Conservation (phyloP, 352 stramenopile species). For the Pythium oligandrum region DNA sequence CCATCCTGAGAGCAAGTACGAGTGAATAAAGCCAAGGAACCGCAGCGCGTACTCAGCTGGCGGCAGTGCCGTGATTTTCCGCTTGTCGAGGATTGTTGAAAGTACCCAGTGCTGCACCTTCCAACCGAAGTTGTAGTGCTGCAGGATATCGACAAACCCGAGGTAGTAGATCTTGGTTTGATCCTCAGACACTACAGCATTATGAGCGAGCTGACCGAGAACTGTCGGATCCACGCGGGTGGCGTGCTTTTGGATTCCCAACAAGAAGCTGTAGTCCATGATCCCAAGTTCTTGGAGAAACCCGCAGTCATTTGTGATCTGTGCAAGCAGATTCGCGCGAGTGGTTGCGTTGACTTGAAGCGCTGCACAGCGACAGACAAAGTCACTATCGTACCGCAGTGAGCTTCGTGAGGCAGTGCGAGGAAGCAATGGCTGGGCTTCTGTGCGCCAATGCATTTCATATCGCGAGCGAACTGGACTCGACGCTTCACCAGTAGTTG, state of each 20-base stretch:
- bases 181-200: constrained; percentile 75
- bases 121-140: constrained; percentile 84
- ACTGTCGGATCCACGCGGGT: constrained; percentile 35
- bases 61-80: constrained; percentile 72
- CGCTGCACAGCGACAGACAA: constrained; percentile 60
- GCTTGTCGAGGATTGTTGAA: constrained; percentile 64
- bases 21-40: constrained; percentile 84
- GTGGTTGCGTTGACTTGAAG: constrained; percentile 69
- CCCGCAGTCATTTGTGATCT: constrained; percentile 79
- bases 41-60: constrained; percentile 80
- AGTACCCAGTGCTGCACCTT: constrained; percentile 80
- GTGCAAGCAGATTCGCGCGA: constrained; percentile 64
- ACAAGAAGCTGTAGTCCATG: constrained; percentile 85
- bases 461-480: constrained; percentile 8
- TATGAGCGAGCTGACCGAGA: constrained; percentile 57
- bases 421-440: constrained; percentile 52
- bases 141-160: constrained; percentile 82
- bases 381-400: constrained; percentile 75
- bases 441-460: constrained; percentile 24
- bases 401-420: constrained; percentile 51
- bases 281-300: constrained; percentile 84
- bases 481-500: neutral
- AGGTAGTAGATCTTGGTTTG: constrained; percentile 75
- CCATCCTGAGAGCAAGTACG: constrained; percentile 68
- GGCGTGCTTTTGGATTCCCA: constrained; percentile 67